A percentile compares a stretch with the other conserved stretches of the same genome.
Conservation (phyloP, 2,329 filamentous ascomycete genomes). For the Trichoderma koningii region DNA sequence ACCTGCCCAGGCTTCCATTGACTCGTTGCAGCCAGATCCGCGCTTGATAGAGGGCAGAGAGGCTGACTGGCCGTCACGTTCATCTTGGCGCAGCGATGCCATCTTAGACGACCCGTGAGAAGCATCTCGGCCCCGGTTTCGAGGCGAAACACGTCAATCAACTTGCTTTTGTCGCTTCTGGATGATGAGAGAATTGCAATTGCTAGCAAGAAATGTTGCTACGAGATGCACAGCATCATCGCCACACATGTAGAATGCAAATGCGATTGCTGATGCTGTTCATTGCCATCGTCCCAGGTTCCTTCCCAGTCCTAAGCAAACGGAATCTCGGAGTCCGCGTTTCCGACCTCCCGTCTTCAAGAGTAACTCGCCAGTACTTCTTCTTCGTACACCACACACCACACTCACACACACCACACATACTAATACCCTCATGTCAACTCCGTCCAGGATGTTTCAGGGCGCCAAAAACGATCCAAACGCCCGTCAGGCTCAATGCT, state of each 20-base stretch:
- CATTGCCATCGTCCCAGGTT: background rate
- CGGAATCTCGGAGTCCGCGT: background rate
- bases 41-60: background rate
- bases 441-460: slow-evolving; percentile 1
- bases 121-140: background rate
- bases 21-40: background rate
- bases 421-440: background rate
- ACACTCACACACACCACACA: background rate
- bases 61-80: background rate
- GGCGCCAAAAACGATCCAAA: background rate
- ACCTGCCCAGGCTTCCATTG: no score
- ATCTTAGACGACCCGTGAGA: background rate
- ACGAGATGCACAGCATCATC: background rate
- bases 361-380: no score
- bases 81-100: slow-evolving; percentile 16
- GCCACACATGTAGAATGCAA: background rate
- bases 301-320: background rate
- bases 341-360: background rate
- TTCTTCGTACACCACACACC: background rate
- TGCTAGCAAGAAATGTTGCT: no score
- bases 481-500: background rate
- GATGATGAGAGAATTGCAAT: background rate
- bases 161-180: no score
- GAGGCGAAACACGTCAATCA: background rate
- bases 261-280: background rate